phyloP scores from a whole-genome alignment of 148 eudicot genomes.

The Vaccinium darrowii region DNA sequence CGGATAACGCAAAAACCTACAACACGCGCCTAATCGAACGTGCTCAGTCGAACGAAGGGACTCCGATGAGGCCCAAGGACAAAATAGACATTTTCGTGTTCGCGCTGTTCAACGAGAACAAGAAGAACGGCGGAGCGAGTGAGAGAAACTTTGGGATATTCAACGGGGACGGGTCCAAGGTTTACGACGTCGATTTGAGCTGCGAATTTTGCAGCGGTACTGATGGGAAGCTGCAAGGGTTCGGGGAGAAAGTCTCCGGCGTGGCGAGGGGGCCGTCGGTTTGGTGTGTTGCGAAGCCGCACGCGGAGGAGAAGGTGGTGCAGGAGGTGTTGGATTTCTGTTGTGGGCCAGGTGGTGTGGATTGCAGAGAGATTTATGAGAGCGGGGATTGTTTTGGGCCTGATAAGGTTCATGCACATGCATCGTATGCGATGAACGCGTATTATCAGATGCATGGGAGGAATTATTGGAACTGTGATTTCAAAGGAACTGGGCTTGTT shows the following conservation, averaged over 20 bases:
- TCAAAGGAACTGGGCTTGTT: conserved; percentile 40
- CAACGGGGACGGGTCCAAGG: conserved; percentile 38
- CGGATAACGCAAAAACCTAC: conserved; percentile 38
- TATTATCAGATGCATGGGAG: conserved; percentile 48
- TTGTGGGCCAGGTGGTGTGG: conserved; percentile 41
- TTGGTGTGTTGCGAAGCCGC: conserved; percentile 48
- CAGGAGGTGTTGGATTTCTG: conserved; percentile 40
- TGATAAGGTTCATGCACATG: conserved; percentile 37
- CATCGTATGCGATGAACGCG: conserved; percentile 38
- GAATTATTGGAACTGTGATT: conserved; percentile 45
- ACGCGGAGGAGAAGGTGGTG: conserved; percentile 38
- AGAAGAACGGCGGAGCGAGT: conserved; percentile 32
- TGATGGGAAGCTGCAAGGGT: conserved; percentile 16
- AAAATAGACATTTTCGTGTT: conserved; percentile 34
- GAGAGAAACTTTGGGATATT: conserved; percentile 45
- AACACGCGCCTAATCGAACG: conserved; percentile 33
- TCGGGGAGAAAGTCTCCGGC: conserved; percentile 19
- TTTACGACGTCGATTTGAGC: conserved; percentile 41
- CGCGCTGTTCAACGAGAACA: conserved; percentile 45
- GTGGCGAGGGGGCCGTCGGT: conserved; percentile 38
- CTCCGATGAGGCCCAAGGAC: conserved; percentile 44
- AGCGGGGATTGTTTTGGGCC: conserved; percentile 35
- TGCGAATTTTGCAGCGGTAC: conserved; percentile 30
- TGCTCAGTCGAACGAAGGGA: conserved; percentile 33
- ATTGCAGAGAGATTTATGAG: conserved; percentile 33